Conservation (phyloP, 1,284 basidiomycete genomes). For the Ganoderma resinaceum region DNA sequence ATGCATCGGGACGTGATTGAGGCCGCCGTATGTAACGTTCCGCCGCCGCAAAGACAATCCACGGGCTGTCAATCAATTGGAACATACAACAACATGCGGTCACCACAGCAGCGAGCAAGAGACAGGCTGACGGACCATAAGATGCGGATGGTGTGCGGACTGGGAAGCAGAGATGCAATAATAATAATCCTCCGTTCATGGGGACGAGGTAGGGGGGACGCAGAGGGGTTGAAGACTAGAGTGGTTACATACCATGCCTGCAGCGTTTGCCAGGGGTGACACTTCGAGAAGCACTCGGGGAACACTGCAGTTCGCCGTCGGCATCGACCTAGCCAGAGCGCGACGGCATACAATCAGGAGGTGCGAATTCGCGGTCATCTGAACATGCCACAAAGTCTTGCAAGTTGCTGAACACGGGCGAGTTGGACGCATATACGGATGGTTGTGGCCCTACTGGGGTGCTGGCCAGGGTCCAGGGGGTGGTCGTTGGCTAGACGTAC, state of each 20-base stretch:
- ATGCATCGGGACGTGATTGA: no score
- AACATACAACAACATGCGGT: background rate
- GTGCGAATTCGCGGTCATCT: no score
- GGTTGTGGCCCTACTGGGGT: no score
- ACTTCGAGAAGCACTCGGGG: background rate
- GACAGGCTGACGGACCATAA: background rate
- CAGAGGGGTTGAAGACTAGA: background rate
- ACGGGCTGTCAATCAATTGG: background rate
- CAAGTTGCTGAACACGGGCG: no score
- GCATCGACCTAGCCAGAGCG: background rate
- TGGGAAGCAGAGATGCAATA: background rate
- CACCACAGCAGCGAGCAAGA: background rate
- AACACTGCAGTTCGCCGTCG: background rate
- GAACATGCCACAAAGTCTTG: no score
- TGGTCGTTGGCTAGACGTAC: no score
- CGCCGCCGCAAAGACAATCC: background rate
- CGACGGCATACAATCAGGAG: no score
- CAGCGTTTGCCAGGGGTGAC: background rate
- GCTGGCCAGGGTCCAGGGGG: no score
- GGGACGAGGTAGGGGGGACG: background rate
- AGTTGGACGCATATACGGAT: no score
- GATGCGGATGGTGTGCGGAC: background rate
- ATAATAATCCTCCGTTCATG: background rate
- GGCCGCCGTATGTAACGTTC: background rate
- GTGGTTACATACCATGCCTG: background rate